Base-by-base conservation (phyloP, 805 yeast species). In the Metschnikowia aberdeeniae region DNA sequence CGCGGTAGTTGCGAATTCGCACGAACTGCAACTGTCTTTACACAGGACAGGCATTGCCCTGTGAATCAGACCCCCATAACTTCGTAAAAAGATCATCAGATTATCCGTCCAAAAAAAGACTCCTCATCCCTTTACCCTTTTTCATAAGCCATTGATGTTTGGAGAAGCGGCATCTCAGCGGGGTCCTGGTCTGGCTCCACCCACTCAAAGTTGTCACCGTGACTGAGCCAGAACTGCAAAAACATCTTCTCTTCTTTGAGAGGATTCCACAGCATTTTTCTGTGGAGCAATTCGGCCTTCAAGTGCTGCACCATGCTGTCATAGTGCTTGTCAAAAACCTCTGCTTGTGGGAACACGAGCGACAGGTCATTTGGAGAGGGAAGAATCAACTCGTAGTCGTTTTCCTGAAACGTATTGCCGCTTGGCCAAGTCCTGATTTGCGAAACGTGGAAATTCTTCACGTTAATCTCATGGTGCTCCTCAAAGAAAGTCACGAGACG, bases 181-280 rank as follows among this genome's bases (percentile, higher is more conserved):
- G 96, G 96, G 58, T 88, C 96, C 58, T 84, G 85, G 59, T 87
- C 96, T 0, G 95, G 95, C 58, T 87, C 96, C 10, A 78, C 83
- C 96, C 96, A 87, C 49, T 83, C 86, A 58, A 86, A 87, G 11
- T 89, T 89, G 44, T 84, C 90, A 27, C 96, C 96, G 19, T 64
- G 64, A 34, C 59, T 60, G 13, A 57, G 38, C 72, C 73, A 70
- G 37, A 59, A 70, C 32, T 69, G 72, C 29, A 70, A 45, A 42
- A 67, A 66, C 40, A 60, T 53, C 20, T 59, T 44, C 44, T 70
- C 76, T 44, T 68, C 68, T 3, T 60, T 61, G 20, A 67, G 47
- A 31, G 65, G 65, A 27, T 46, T 42, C 57, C 56, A 54, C 17
- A 47, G 37, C 43, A 54, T 38, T 30, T 45, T 46, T 28, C 56